A percentile compares a stretch with the other conserved stretches of the same genome.
phyloP scores from a whole-genome alignment of 2,329 filamentous ascomycete species.

The Dendryphion nanum region DNA sequence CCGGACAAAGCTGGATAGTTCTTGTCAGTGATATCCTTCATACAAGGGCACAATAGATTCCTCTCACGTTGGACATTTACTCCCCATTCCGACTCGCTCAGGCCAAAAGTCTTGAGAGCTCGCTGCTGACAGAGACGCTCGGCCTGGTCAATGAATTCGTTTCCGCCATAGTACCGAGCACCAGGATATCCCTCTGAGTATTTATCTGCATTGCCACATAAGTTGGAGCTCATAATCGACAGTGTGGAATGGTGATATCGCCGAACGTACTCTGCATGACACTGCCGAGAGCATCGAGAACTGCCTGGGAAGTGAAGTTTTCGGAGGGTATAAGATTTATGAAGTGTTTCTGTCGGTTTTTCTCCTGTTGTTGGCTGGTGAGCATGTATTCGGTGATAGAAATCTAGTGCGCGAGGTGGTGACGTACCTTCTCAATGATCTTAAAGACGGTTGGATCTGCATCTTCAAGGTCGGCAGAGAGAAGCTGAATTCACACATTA shows the following conservation, averaged over 20 bases:
- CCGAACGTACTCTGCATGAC: slow-evolving; percentile 43
- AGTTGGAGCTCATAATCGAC: slow-evolving; percentile 53
- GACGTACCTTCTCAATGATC: slow-evolving; percentile 81
- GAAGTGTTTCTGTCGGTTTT: slow-evolving; percentile 93
- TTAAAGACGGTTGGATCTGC: slow-evolving; percentile 84
- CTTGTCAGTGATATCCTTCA: slow-evolving; percentile 14
- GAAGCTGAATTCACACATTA: slow-evolving; percentile 59
- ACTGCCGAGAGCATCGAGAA: slow-evolving; percentile 89
- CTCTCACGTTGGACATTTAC: slow-evolving; percentile 87
- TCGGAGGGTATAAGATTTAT: slow-evolving; percentile 99
- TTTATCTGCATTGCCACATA: slow-evolving; percentile 65
- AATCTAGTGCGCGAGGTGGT: slow-evolving; percentile 3
- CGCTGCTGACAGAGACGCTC: slow-evolving; percentile 93
- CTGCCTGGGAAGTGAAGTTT: slow-evolving; percentile 97
- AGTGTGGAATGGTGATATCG: slow-evolving; percentile 51
- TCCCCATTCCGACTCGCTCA: slow-evolving; percentile 88
- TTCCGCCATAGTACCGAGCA: slow-evolving; percentile 97
- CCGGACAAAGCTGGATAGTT: slow-evolving; percentile 69
- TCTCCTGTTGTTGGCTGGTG: slow-evolving; percentile 63
- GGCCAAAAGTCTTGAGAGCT: slow-evolving; percentile 85
- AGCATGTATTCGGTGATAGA: neutral
- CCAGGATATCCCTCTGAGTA: slow-evolving; percentile 99
- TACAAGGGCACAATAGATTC: neutral
- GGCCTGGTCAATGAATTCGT: slow-evolving; percentile 97
- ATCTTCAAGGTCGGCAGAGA: slow-evolving; percentile 74